These are phyloP conservation scores for Syzygium oleosum DNA, from an alignment of 345 rosid species.

Conservation along the genomic window DNA sequence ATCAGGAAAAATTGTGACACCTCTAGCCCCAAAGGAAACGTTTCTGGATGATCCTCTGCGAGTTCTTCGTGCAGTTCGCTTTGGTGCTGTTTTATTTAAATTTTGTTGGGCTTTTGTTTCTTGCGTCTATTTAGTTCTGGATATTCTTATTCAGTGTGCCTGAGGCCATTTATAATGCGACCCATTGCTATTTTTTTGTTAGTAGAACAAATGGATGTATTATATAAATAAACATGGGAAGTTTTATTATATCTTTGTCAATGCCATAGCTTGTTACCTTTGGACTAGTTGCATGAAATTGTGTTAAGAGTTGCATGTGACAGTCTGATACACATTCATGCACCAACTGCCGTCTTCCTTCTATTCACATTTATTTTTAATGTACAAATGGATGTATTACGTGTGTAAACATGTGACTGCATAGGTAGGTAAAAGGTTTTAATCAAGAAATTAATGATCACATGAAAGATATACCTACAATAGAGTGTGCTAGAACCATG, in stretches of 20 bases:
- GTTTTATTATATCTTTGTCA: neutral
- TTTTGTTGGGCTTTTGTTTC: neutral
- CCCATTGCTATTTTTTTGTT: neutral
- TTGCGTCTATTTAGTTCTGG: neutral
- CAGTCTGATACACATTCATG: neutral
- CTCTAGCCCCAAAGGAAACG: constrained; percentile 76
- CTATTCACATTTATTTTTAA: neutral
- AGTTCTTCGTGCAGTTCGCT: constrained; percentile 95
- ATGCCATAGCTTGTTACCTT: neutral
- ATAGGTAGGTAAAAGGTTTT: neutral
- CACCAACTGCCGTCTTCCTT: neutral
- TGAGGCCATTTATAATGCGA: neutral
- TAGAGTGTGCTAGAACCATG: neutral
- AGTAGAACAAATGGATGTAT: neutral
- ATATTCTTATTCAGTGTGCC: neutral
- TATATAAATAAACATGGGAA: neutral
- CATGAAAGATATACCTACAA: neutral
- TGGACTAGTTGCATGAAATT: neutral
- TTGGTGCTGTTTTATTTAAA: constrained; percentile 39
- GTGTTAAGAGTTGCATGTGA: neutral
- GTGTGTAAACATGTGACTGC: neutral
- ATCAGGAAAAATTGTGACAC: constrained; percentile 81
- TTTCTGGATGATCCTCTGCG: constrained; percentile 95
- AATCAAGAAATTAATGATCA: neutral
- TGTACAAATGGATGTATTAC: neutral